Percentiles rank a stretch among this genome's conserved stretches.
phyloP scores from a whole-genome alignment of 2,329 filamentous ascomycete genomes.

The Alternaria panax region DNA sequence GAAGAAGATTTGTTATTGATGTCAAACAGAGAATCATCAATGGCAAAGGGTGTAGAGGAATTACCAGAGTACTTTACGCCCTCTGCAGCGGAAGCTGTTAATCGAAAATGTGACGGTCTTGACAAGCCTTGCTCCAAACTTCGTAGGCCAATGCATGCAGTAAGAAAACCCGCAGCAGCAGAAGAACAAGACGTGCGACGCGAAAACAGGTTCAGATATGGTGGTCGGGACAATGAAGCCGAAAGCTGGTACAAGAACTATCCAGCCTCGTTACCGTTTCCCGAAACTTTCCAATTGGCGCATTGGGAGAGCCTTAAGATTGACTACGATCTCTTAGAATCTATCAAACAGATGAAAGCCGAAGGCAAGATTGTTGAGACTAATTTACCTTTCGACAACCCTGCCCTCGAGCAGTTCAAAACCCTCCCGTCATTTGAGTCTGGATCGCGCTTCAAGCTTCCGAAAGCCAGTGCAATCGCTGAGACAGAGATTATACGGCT shows the following conservation, averaged over 20 bases:
- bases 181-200: neutral
- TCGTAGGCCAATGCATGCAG: neutral
- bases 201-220: slow-evolving; percentile 33
- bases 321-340: slow-evolving; percentile 31
- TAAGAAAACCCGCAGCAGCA: neutral
- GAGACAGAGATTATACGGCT: slow-evolving; percentile 9
- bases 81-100: slow-evolving; percentile 2
- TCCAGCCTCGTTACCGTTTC: slow-evolving; percentile 35
- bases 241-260: slow-evolving; percentile 34
- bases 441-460: slow-evolving; percentile 41
- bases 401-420: slow-evolving; percentile 17
- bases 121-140: neutral
- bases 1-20: neutral
- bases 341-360: slow-evolving; percentile 17
- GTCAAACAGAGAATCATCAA: neutral
- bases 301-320: slow-evolving; percentile 42
- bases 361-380: slow-evolving; percentile 18
- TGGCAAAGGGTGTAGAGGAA: slow-evolving; percentile 13
- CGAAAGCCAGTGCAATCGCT: slow-evolving; percentile 4
- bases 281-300: slow-evolving; percentile 38
- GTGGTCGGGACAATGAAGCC: slow-evolving; percentile 29
- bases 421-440: slow-evolving; percentile 30
- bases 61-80: slow-evolving; percentile 12
- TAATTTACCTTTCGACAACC: slow-evolving; percentile 27
- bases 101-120: neutral